phyloP scores from a whole-genome alignment of 75 land plant genomes.

The Cryptomeria japonica region DNA sequence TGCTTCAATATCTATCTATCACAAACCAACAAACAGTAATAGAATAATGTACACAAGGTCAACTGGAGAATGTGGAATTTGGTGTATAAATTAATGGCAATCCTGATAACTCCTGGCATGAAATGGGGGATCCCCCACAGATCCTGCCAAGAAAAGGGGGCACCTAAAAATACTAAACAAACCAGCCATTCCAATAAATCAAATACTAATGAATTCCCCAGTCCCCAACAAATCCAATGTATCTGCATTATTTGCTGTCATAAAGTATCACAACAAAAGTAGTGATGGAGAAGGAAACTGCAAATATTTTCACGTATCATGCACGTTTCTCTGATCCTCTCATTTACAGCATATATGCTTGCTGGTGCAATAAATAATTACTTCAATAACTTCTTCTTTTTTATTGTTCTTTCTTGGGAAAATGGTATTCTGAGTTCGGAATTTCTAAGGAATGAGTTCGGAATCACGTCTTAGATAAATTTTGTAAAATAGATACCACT shows the following conservation, averaged over 20 bases:
- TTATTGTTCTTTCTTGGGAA: no score
- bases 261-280: neutral
- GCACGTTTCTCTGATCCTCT: neutral
- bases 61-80: neutral
- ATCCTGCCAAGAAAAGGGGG: neutral
- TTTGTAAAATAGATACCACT: no score
- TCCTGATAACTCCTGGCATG: neutral
- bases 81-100: neutral
- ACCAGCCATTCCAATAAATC: neutral
- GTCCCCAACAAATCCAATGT: neutral
- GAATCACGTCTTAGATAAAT: no score
- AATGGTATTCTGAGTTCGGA: no score
- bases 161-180: neutral
- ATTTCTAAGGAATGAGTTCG: no score
- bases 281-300: neutral
- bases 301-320: conserved; percentile 6
- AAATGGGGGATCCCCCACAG: neutral
- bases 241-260: neutral
- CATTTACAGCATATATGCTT: neutral
- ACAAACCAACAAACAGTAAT: neutral
- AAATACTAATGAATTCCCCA: neutral
- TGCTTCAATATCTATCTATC: neutral
- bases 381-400: neutral
- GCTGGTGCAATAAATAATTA: neutral
- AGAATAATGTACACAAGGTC: neutral